These are phyloP conservation scores for Kurtzmaniella cleridarum DNA, from an alignment of 805 yeast genomes.

Conservation along the genomic window DNA sequence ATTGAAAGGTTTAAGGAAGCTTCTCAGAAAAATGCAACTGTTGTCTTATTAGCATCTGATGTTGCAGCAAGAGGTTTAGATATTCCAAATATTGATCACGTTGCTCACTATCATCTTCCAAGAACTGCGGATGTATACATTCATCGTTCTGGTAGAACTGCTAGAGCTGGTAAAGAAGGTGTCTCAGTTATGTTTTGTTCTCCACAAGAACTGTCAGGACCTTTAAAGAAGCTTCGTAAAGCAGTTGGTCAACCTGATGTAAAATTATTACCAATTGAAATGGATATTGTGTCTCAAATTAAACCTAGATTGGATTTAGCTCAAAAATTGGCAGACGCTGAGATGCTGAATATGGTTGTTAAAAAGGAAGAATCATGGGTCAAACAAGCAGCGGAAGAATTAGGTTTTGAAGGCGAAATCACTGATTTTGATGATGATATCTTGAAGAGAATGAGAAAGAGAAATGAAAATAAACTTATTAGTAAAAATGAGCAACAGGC, in stretches of 20 bases:
- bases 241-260: constrained; percentile 41
- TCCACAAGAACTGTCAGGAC: constrained; percentile 90
- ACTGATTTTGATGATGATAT: constrained; percentile 61
- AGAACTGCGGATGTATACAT: constrained; percentile 90
- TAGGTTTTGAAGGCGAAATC: constrained; percentile 75
- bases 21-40: constrained; percentile 40
- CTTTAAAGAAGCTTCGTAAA: constrained; percentile 68
- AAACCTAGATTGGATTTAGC: constrained; percentile 67
- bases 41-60: constrained; percentile 87
- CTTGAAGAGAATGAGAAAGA: constrained; percentile 55
- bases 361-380: constrained; percentile 77
- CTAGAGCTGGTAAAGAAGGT: constrained; percentile 90
- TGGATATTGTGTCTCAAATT: constrained; percentile 64
- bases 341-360: constrained; percentile 52
- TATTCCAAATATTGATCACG: constrained; percentile 86
- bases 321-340: constrained; percentile 68
- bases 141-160: constrained; percentile 98
- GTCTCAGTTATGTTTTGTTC: constrained; percentile 92
- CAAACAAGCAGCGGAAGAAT: constrained; percentile 85
- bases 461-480: constrained; percentile 36
- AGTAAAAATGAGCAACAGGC: constrained; percentile 43
- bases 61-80: constrained; percentile 98
- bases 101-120: constrained; percentile 92
- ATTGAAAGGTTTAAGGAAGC: constrained; percentile 72
- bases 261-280: constrained; percentile 69